phyloP scores from a whole-genome alignment of 108 stramenopile species.

The Schizochytrium sp. region DNA sequence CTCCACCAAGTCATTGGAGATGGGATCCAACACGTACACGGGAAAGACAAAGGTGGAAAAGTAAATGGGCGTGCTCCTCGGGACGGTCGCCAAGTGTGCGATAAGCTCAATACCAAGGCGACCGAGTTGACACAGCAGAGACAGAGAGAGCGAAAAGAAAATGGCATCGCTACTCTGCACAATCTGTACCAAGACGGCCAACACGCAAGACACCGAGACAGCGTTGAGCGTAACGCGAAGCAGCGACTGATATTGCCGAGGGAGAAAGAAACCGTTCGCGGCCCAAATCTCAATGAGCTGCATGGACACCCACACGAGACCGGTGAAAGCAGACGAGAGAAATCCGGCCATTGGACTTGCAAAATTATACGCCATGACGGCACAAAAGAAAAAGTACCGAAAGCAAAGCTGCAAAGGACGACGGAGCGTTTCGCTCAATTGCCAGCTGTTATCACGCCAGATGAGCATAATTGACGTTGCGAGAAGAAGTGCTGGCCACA shows the following conservation, averaged over 20 bases:
- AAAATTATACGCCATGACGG: neutral
- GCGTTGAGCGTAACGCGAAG: neutral
- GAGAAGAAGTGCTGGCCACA: neutral
- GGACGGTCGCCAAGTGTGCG: neutral
- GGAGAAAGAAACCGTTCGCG: neutral
- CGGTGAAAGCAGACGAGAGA: neutral
- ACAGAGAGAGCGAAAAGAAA: neutral
- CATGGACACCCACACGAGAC: neutral
- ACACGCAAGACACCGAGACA: neutral
- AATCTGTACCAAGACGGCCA: neutral
- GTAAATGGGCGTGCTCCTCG: neutral
- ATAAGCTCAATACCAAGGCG: neutral
- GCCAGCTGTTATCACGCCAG: neutral
- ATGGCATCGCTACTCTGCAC: neutral
- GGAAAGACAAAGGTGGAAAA: constrained; percentile 9
- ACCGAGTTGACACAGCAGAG: neutral
- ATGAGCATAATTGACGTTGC: neutral
- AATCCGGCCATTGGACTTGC: neutral
- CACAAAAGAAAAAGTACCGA: neutral
- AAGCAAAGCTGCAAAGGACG: neutral
- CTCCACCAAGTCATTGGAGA: neutral
- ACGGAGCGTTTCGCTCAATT: neutral
- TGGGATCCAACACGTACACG: neutral
- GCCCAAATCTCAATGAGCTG: neutral
- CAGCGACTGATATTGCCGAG: neutral